Evolutionary conservation across 768 basidiomycete species (phyloP).

Genomic region (Mycena capillaripes): DNA sequence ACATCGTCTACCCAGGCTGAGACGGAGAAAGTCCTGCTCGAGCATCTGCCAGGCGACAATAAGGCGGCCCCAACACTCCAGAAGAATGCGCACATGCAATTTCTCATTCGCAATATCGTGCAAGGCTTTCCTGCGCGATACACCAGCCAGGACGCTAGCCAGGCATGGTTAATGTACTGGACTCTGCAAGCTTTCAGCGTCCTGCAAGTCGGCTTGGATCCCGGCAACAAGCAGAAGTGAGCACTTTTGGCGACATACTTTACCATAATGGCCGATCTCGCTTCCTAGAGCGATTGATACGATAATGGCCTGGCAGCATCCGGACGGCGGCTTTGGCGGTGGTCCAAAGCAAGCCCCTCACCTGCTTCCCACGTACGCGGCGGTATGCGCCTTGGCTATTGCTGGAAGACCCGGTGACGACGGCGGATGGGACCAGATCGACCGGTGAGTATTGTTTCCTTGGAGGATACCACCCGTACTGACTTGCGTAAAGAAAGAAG

Average conservation of each 20-base stretch:
- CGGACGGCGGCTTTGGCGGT: conserved; percentile 91
- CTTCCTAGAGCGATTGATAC: conserved; percentile 80
- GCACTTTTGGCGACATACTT: conserved; percentile 35
- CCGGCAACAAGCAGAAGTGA: conserved; percentile 81
- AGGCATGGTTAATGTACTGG: conserved; percentile 98
- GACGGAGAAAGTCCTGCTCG: conserved; percentile 75
- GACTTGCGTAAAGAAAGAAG: conserved; percentile 61
- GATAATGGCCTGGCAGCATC: conserved; percentile 85
- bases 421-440: conserved; percentile 90
- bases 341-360: conserved; percentile 92
- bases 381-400: conserved; percentile 87
- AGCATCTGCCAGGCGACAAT: conserved; percentile 59
- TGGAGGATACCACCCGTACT: background rate
- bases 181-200: conserved; percentile 86
- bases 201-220: conserved; percentile 85
- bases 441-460: conserved; percentile 65
- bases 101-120: conserved; percentile 76
- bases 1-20: conserved; percentile 75
- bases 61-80: conserved; percentile 59
- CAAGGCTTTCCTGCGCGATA: conserved; percentile 89
- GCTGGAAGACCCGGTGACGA: conserved; percentile 79
- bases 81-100: conserved; percentile 79
- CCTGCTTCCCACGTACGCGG: conserved; percentile 90
- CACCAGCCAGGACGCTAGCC: conserved; percentile 90
- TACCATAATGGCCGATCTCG: conserved; percentile 3